phyloP scores from a whole-genome alignment of 169 alveolate genomes.

The Plasmodium malariae region DNA sequence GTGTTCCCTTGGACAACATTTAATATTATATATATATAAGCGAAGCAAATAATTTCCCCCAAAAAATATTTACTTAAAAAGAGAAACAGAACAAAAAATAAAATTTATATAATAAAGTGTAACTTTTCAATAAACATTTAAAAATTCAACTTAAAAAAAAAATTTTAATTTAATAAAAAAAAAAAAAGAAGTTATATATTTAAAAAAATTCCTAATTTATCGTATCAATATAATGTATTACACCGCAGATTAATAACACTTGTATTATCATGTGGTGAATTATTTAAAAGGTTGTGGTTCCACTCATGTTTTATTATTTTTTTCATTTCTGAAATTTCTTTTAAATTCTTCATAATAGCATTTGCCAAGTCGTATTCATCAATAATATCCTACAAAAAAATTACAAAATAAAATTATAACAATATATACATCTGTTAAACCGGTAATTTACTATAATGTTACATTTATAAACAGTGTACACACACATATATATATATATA shows the following conservation, averaged over 20 bases:
- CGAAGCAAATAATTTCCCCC: too few relatives aligned
- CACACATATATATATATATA: not conserved
- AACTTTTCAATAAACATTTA: too few relatives aligned
- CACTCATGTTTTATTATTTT: constrained; percentile 69
- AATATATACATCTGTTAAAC: too few relatives aligned
- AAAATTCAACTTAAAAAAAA: too few relatives aligned
- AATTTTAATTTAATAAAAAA: not conserved
- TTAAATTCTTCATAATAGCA: constrained; percentile 55
- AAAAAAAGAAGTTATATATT: constrained; percentile 10
- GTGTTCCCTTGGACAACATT: too few relatives aligned
- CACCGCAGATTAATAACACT: constrained; percentile 12
- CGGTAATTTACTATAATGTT: too few relatives aligned
- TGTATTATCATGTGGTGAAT: constrained; percentile 69
- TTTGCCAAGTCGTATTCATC: constrained; percentile 73
- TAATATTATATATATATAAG: too few relatives aligned
- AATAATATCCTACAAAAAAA: constrained; percentile 42
- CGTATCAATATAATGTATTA: not conserved
- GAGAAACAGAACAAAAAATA: too few relatives aligned
- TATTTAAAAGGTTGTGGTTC: constrained; percentile 52
- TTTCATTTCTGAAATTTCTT: constrained; percentile 49
- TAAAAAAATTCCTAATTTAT: not conserved
- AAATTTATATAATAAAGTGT: too few relatives aligned
- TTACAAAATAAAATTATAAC: not conserved
- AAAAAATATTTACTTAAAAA: too few relatives aligned
- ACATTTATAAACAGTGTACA: too few relatives aligned